phyloP scores from a whole-genome alignment of 495 filamentous ascomycete genomes.

The Sphaerosporella brunnea region DNA sequence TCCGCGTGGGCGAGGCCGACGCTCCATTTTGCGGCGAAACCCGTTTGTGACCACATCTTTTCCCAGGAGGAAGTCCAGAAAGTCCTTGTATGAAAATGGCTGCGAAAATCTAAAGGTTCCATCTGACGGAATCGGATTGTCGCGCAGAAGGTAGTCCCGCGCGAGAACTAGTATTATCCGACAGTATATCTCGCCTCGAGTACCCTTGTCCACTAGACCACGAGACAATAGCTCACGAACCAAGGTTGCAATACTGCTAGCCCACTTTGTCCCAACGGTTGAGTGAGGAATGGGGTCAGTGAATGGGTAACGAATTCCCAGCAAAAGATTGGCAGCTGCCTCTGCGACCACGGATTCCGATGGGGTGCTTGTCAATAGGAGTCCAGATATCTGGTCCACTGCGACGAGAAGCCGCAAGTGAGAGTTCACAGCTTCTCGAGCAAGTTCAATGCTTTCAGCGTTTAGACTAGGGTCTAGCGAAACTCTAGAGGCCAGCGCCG shows the following conservation, averaged over 20 bases:
- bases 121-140: too few relatives aligned
- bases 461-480: neutral
- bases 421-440: neutral
- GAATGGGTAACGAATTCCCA: neutral
- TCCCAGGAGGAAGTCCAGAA: too few relatives aligned
- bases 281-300: neutral
- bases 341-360: neutral
- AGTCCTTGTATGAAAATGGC: too few relatives aligned
- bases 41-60: too few relatives aligned
- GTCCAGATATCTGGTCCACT: neutral
- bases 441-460: neutral
- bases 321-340: neutral
- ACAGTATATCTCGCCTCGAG: neutral
- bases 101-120: too few relatives aligned
- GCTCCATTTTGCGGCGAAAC: too few relatives aligned
- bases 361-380: neutral
- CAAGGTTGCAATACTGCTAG: neutral
- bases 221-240: neutral
- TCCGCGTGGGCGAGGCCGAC: too few relatives aligned
- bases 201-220: neutral
- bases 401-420: neutral
- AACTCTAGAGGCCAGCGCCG: neutral
- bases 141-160: neutral
- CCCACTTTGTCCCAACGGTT: too few relatives aligned
- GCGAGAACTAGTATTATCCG: neutral